Conservation (phyloP, 352 stramenopile genomes). For the Aphanomyces cochlioides region DNA sequence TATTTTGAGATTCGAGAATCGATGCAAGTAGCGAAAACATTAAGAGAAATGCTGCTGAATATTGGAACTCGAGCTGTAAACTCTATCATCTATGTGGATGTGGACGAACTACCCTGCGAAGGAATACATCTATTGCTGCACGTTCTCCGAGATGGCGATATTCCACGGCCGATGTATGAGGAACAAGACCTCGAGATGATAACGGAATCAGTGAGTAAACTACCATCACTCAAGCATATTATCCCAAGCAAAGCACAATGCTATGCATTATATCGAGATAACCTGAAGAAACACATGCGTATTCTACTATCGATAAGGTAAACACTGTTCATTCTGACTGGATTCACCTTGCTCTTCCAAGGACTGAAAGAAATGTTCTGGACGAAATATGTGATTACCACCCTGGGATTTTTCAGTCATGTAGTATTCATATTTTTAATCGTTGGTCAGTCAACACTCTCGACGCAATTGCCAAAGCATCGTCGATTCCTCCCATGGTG, state of each 20-base stretch:
- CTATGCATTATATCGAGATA: conserved; percentile 47
- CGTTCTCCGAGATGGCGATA: conserved; percentile 43
- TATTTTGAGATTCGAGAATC: conserved; percentile 27
- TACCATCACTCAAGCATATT: conserved; percentile 18
- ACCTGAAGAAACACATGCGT: conserved; percentile 51
- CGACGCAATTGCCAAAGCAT: not conserved
- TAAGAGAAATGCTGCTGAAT: conserved; percentile 51
- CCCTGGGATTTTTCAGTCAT: conserved; percentile 1
- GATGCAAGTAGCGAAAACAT: conserved; percentile 32
- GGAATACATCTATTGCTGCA: conserved; percentile 45
- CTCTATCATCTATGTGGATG: conserved; percentile 54
- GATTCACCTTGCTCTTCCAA: not conserved
- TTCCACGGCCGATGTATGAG: conserved; percentile 47
- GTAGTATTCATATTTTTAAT: conserved; percentile 10
- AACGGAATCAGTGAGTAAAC: conserved; percentile 8
- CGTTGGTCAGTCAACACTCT: conserved; percentile 10
- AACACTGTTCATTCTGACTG: not conserved
- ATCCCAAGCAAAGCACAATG: conserved; percentile 29
- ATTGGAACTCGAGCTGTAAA: conserved; percentile 47
- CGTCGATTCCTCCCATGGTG: not conserved
- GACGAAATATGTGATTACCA: not conserved
- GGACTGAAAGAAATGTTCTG: not conserved
- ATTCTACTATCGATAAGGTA: conserved; percentile 54
- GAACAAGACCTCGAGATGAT: conserved; percentile 36
- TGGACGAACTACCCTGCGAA: conserved; percentile 42